Evolutionary conservation across 2,329 filamentous ascomycete genomes (phyloP), one percentile per base, ranked within the genome.

Genomic region (Paraphaeosphaeria sporulosa): DNA sequence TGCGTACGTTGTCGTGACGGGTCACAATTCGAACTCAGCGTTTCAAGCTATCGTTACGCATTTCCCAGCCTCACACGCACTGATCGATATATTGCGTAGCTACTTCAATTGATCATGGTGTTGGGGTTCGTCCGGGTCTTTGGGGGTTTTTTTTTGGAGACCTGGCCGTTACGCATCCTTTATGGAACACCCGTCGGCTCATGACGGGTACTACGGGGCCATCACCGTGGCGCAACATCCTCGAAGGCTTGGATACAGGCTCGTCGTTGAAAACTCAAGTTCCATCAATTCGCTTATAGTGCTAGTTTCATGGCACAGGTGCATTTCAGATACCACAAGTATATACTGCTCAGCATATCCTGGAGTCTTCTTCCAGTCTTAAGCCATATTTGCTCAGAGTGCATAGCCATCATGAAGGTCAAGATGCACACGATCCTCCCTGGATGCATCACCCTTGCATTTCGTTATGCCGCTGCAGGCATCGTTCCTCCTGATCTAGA

Each of bases 171-270:
- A n/a, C 15, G 17, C 8, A 40, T n/a, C n/a, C 36, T 47, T 27
- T 30, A 47, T 47, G 23, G 44, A 47, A 15, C 23, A 47, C 44
- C 44, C 44, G 44, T 47, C 44, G 44, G 44, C 23, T 47, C 44
- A 47, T 27, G 4, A 27, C 44, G 44, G 44, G 44, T 47, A 27
- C 12, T 23, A 47, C 23, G 10, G 7, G 10, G 23, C 4, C 30
- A 23, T 47, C 9, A 25, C 23, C 12, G 43, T 23, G 32, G 25
- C 44, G 44, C 17, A 38, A 38, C 36, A 38, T 38, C 6, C 13
- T 38, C 4, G 36, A 15, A 17, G 17, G 13, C 36, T 38, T 13
- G 17, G 13, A 38, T 32, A 6, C 30, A n/a, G 17, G 36, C 13
- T 5, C 13, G 17, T 12, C 13, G 1, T n/a, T 6, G 36, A 38